phyloP scores from a whole-genome alignment of 768 basidiomycete genomes.

The Clavulina sp. region DNA sequence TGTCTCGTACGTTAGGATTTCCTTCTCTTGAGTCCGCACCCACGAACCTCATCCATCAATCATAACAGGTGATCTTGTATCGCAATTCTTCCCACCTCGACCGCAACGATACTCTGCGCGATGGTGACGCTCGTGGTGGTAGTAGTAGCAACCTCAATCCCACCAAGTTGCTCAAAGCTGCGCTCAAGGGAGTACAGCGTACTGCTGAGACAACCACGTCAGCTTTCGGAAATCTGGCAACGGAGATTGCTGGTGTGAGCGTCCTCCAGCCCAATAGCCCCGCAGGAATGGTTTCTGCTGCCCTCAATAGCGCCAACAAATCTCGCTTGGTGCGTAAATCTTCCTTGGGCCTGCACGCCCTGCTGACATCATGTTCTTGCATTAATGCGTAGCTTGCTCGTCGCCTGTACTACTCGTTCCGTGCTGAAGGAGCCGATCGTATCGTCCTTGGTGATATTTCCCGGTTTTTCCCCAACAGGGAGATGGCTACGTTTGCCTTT shows the following conservation, averaged over 20 bases:
- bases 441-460: constrained; percentile 52
- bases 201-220: constrained; percentile 76
- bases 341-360: constrained; percentile 7
- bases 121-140: constrained; percentile 9
- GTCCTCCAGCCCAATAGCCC: constrained; percentile 84
- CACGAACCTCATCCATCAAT: neutral
- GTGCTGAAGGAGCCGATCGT: constrained; percentile 37
- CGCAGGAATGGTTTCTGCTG: constrained; percentile 59
- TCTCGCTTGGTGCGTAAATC: constrained; percentile 34
- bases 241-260: constrained; percentile 40
- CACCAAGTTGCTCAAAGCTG: constrained; percentile 45
- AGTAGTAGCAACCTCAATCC: constrained; percentile 33
- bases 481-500: constrained; percentile 34
- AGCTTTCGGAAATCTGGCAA: constrained; percentile 42
- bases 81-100: constrained; percentile 60
- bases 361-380: neutral
- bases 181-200: constrained; percentile 47
- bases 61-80: constrained; percentile 35
- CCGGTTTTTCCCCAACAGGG: constrained; percentile 45
- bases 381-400: constrained; percentile 43
- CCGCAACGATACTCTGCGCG: constrained; percentile 39
- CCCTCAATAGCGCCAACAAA: constrained; percentile 65
- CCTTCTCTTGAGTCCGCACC: neutral
- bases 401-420: constrained; percentile 74
- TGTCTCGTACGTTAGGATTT: constrained; percentile 28